These are phyloP conservation scores for Thalassiosira hispida DNA, from an alignment of 352 stramenopile genomes.

Conservation along the genomic window DNA sequence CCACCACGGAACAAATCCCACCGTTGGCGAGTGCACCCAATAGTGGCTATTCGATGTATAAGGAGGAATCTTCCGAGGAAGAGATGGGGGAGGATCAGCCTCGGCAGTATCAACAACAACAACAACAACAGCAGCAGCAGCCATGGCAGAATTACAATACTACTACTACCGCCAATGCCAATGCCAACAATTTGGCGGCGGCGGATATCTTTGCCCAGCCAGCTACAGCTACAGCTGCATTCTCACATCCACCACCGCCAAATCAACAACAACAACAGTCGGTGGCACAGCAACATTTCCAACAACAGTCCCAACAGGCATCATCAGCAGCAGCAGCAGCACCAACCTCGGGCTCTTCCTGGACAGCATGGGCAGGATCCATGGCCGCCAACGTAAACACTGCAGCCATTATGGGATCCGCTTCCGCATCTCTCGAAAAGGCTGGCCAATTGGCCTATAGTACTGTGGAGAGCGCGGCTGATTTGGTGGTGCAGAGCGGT, in stretches of 20 bases:
- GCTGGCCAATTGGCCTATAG: slow-evolving; percentile 29
- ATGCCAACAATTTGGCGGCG: no score
- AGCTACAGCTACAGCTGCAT: no score
- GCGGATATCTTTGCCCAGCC: no score
- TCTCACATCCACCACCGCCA: no score
- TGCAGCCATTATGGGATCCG: not conserved
- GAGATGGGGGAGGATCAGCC: not conserved
- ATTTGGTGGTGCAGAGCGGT: slow-evolving; percentile 18
- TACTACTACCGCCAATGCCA: no score
- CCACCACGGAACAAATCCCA: slow-evolving; percentile 51
- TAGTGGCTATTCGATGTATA: slow-evolving; percentile 15
- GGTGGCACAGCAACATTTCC: not conserved
- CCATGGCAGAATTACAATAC: no score
- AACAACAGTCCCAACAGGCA: not conserved
- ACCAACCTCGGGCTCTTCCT: slow-evolving; percentile 8
- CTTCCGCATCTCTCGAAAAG: slow-evolving; percentile 19
- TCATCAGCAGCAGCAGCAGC: not conserved
- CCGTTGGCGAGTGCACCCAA: slow-evolving; percentile 39
- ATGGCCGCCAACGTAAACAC: slow-evolving; percentile 7
- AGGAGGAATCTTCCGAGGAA: not conserved
- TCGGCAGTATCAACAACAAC: not conserved
- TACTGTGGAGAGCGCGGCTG: slow-evolving; percentile 22
- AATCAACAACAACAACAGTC: no score
- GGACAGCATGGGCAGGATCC: slow-evolving; percentile 12
- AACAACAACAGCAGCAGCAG: not conserved